Evolutionary conservation across 2,329 filamentous ascomycete species (phyloP), one percentile per base, ranked within the genome.

Genomic region (Knufia fluminis): DNA sequence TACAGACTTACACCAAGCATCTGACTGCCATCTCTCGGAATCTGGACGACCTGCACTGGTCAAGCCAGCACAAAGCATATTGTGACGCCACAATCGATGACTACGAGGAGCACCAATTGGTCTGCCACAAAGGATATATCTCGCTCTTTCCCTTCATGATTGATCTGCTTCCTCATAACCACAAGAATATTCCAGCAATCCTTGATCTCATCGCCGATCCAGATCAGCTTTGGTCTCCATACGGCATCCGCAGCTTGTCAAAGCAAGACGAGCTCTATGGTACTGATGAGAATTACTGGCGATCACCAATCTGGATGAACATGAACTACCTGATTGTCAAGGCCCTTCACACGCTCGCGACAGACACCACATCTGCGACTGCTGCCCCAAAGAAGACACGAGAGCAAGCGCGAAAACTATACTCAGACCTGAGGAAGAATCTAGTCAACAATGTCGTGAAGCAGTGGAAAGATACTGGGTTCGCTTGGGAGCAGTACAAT

Each of bases 401-500:
- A 24, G 32, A 49, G 23, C 78, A 79, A 56, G 87, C 90, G 7
- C 71, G 71, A n/a, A 75, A 80, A 49, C 73, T 95, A 52, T 97
- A 95, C 71, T 80, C 72, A 14, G 72, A 77, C 26, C 77, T 97
- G 42, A 81, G 92, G 48, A 79, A 77, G 66, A 97, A 95, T 63
- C 71, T 98, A 10, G 85, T 97, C 40, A 78, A 89, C 46, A 97
- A 90, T 1, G 85, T 97, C 12, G 96, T 85, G 71, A 78, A 82
- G 51, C 83, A 82, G 64, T 98, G 91, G 91, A 74, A 83, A 63
- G 80, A 86, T 62, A 97, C 92, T 0, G 91, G 91, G 16, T 97
- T 97, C 64, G 92, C 91, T 0, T 98, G 91, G 91, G 92, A 98
- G 69, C 92, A 98, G 70, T 98, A 97, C 67, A 87, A 94, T 65